Evolutionary conservation across 2,329 filamentous ascomycete genomes (phyloP).

Genomic region (Intubia oerlemansii): DNA sequence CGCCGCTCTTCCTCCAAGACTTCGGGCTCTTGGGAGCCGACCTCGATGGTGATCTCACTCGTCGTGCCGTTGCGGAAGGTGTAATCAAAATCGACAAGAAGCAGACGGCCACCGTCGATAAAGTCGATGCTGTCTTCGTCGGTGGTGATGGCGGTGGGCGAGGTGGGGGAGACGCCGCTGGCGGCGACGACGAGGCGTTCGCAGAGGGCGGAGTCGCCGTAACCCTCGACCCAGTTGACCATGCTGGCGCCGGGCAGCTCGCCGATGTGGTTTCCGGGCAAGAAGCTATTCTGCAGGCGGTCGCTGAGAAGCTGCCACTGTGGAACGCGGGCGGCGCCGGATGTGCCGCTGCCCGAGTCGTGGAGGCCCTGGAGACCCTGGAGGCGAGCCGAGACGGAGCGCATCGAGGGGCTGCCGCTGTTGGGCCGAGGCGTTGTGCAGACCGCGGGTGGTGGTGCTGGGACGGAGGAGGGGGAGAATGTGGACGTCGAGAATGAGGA

Average conservation of each 20-base stretch:
- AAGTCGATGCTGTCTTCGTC: constrained; percentile 56
- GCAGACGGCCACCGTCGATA: constrained; percentile 56
- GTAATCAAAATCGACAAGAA: constrained; percentile 55
- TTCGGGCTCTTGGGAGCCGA: constrained; percentile 49
- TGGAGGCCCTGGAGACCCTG: constrained; percentile 16
- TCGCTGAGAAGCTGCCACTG: constrained; percentile 52
- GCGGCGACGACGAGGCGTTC: constrained; percentile 50
- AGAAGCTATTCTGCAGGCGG: constrained; percentile 46
- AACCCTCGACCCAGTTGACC: constrained; percentile 49
- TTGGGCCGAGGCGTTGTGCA: constrained; percentile 14
- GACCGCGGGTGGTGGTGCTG: constrained; percentile 6
- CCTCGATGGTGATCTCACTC: constrained; percentile 45
- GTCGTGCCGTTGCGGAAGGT: constrained; percentile 30
- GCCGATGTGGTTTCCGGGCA: constrained; percentile 43
- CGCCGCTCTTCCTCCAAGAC: constrained; percentile 50
- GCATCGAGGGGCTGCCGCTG: constrained; percentile 18
- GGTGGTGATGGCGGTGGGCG: constrained; percentile 26
- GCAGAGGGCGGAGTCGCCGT: constrained; percentile 22
- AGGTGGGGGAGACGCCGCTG: constrained; percentile 37
- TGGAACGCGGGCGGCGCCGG: constrained; percentile 19
- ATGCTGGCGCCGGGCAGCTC: constrained; percentile 44
- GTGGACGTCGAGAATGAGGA: too few relatives aligned
- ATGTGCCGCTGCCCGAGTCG: constrained; percentile 13
- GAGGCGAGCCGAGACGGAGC: constrained; percentile 15
- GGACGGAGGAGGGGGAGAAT: too few relatives aligned